Conservation (phyloP, 495 filamentous ascomycete species). For the Poronia punctata region DNA sequence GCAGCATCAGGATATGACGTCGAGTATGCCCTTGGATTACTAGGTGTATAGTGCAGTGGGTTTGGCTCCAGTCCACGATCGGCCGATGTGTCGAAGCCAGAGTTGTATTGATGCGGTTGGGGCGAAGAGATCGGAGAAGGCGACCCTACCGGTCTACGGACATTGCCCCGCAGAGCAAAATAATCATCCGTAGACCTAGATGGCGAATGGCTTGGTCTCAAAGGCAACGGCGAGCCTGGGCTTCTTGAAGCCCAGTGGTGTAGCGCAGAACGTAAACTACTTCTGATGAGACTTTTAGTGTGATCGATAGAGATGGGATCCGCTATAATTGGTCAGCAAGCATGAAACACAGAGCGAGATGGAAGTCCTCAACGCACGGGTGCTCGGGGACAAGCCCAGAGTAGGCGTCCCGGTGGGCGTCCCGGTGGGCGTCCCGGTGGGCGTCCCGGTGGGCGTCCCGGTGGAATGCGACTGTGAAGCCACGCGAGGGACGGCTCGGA, state of each 20-base stretch:
- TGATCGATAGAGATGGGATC: conserved; percentile 21
- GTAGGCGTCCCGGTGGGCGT: conserved; percentile 2
- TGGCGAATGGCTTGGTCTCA: conserved; percentile 4
- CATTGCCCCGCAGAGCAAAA: conserved; percentile 8
- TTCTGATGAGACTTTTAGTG: conserved; percentile 18
- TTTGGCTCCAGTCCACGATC: conserved; percentile 24
- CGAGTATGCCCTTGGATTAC: conserved; percentile 28
- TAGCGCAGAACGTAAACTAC: conserved; percentile 20
- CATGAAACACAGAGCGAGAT: no score
- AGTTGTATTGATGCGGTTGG: conserved; percentile 15
- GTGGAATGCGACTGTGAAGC: conserved; percentile 10
- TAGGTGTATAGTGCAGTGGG: conserved; percentile 17
- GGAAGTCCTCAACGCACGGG: no score
- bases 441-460: no score
- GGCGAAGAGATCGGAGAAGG: conserved; percentile 15
- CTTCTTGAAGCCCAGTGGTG: conserved; percentile 13
- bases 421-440: no score
- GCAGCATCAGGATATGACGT: conserved; percentile 33
- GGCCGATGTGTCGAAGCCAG: conserved; percentile 19
- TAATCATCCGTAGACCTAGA: conserved; percentile 15
- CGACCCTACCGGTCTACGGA: conserved; percentile 14
- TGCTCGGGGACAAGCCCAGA: neutral
- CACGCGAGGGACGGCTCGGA: conserved; percentile 7
- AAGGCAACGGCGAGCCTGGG: neutral
- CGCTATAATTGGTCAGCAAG: conserved; percentile 10